Evolutionary conservation across 768 basidiomycete species (phyloP), one percentile per base, ranked within the genome.

Genomic region (Tephrocybe sp.): DNA sequence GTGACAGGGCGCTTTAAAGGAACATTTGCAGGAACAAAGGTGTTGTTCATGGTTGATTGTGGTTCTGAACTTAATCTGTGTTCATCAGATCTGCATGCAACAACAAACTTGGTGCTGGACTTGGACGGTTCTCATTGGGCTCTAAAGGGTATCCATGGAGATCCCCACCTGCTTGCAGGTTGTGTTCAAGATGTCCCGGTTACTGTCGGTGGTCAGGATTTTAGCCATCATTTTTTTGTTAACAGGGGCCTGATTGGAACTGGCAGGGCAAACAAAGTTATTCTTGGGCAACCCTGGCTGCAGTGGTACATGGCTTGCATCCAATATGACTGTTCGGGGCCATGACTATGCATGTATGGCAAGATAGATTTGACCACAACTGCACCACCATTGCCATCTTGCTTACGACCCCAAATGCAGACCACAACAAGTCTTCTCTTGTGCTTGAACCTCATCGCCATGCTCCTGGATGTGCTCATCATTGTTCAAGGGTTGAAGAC

Each of bases 1-100:
- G 45, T 48, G 0, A 59, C 54, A 0, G 58, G 60, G 4, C 12
- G 24, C 1, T 59, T 62, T 21, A 39, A 41, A 2, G 59, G 45
- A 0, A 37, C 37, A 1, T 49, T 64, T 26, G 58, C 44, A 0
- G 57, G 57, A 3, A 15, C 41, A 12, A 14, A 41, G 3, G 50
- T 59, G 1, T 45, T 23, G 0, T 62, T 59, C 50, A 57, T 66
- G 51, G 43, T 66, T 15, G 61, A 66, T 30, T 43, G 51, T 0
- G 63, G 63, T 0, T 66, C 62, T 1, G 62, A 66, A n/a, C 55
- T 66, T 0, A 66, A 65, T 41, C 39, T 63, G 4, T 51, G 61
- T 20, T 41, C 58, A 0, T 14, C 40, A 3, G 17, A 45, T 0
- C 17, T 59, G 6, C 50, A 52, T 25, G 44, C 58, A 1, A 12